Evolutionary conservation across 371 early-diverging fungal species (phyloP), one percentile per base, ranked within the genome.

Genomic region (Rhizomucor miehei): DNA sequence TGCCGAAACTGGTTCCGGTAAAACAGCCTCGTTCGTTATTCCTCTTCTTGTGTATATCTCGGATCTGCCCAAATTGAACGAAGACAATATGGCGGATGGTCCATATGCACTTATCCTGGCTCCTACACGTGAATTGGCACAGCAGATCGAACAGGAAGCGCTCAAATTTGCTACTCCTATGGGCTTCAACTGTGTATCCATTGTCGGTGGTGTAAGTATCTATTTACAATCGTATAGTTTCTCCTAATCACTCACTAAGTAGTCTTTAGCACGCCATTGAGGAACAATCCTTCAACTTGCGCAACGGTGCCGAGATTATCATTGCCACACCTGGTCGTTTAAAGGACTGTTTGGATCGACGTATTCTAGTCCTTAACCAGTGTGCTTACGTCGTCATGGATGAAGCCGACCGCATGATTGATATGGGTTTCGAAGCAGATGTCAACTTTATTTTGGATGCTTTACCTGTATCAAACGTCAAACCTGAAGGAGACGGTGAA

Each of bases 301-400:
- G 92, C 17, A 84, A 88, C 52, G 96, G 97, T 57, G 92, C 91
- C 0, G 90, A 92, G 58, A 94, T 99, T 53, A 78, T 99, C 47
- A 95, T 99, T 73, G 97, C 97, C 13, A 97, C 99, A 6, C 99
- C 99, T 1, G 99, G 99, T 62, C 89, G 98, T 67, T 80, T 99
- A 43, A 84, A 86, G 68, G 96, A 95, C 67, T 88, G 87, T 67
- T 73, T 90, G 47, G 93, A 95, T 44, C 81, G 88, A 37, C 85
- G 90, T 25, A 88, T 93, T 50, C 59, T 94, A 44, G 90, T 90
- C 0, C 75, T 95, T 53, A 87, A 82, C 65, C 91, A 92, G 65
- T 89, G 90, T 80, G 80, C 89, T 3, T 89, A 91, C 66, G 91
- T 98, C 12, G 97, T 99, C 13, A 89, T 99, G 90, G 97, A 97